Evolutionary conservation across 2,329 filamentous ascomycete species (phyloP), one percentile per base, ranked within the genome.

Genomic region (Apiospora saccharicola): DNA sequence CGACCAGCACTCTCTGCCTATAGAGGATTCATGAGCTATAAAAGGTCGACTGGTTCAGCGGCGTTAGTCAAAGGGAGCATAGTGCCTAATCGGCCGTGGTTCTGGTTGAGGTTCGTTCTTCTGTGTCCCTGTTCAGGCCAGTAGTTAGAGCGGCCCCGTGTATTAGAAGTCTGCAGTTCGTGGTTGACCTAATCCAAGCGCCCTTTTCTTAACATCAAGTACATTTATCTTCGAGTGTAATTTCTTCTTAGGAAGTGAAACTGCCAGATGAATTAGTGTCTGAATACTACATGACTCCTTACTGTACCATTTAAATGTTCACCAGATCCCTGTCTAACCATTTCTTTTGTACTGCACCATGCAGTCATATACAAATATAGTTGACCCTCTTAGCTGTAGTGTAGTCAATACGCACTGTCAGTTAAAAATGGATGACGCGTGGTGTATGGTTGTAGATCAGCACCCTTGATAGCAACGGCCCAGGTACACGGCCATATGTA

Each of bases 21-120:
- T 64, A 64, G 57, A 64, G 57, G 26, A 34, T n/a, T 64, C 57
- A 64, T 64, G 34, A 64, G 57, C 34, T 64, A 64, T 64, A 64
- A 64, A 64, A 64, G 57, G 57, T 64, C 57, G 57, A 61, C 53
- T 37, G 53, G 53, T 61, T 61, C 26, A 61, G 53, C 30, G 57
- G 57, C 57, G 57, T 64, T 64, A 34, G 57, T 64, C 34, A 64
- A 64, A 41, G 57, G 57, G 57, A 14, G 16, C 30, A 34, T 22
- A 41, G 57, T 64, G 57, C 57, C 10, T 64, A 64, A 64, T 64
- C 57, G 57, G 57, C 57, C 19, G 57, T 41, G 34, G 34, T 64
- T 22, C 34, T 64, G 22, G 57, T 64, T 64, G 57, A 64, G 57
- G 34, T 41, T 22, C 57, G n/a, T 41, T 64, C 57, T 64, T 64